These are phyloP conservation scores for Russula dissimulans DNA, from an alignment of 768 basidiomycete genomes.

Conservation along the genomic window DNA sequence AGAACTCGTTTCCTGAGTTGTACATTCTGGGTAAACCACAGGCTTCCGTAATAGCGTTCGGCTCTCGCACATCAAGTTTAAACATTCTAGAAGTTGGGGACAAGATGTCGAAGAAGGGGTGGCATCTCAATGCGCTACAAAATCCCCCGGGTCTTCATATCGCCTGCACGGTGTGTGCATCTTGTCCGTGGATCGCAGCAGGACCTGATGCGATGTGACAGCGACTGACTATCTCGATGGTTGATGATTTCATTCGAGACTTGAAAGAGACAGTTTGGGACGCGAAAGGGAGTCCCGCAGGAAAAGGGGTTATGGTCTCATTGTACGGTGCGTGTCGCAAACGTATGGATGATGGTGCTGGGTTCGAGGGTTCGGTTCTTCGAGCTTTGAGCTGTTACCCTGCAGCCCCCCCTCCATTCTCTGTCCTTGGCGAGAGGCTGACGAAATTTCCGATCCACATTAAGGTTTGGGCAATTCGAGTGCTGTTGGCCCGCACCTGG, in stretches of 20 bases:
- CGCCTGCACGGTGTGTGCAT: conserved; percentile 71
- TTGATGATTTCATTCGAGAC: conserved; percentile 77
- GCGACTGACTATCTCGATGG: conserved; percentile 69
- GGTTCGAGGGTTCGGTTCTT: not conserved
- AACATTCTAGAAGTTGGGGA: conserved; percentile 89
- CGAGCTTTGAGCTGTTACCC: too few species aligned
- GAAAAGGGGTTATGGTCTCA: conserved; percentile 83
- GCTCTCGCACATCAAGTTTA: conserved; percentile 38
- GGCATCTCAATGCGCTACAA: conserved; percentile 84
- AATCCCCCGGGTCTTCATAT: conserved; percentile 83
- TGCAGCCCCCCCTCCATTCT: not conserved
- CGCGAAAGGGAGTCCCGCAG: conserved; percentile 53
- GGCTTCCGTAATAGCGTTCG: conserved; percentile 88
- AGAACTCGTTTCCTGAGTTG: conserved; percentile 65
- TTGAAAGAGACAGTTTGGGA: conserved; percentile 69
- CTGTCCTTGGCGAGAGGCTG: not conserved
- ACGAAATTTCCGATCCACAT: not conserved
- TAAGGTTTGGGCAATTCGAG: conserved; percentile 20
- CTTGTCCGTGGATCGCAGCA: not conserved
- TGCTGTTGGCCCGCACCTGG: conserved; percentile 18
- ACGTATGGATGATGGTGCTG: not conserved
- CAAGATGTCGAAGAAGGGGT: conserved; percentile 73
- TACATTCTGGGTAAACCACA: conserved; percentile 85
- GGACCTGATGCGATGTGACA: conserved; percentile 25
- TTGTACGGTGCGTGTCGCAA: conserved; percentile 61